Evolutionary conservation across 208 protist genomes (phyloP).

Genomic region (Leishmania guyanensis): DNA sequence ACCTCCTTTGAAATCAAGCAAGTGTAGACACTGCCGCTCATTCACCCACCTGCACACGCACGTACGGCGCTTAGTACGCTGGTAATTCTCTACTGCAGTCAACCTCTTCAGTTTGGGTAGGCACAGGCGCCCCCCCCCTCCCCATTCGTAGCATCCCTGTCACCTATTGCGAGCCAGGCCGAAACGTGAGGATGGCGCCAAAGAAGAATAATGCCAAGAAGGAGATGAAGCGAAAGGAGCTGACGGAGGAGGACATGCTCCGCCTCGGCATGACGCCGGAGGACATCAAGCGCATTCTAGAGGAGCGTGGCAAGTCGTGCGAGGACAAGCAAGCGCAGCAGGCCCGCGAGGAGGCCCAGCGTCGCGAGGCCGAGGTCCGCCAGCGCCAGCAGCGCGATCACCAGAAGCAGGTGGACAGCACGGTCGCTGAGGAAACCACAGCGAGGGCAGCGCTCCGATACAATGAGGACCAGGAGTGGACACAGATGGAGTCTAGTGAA

Average conservation of each 20-base stretch:
- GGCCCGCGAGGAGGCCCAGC: conserved; percentile 32
- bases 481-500: conserved; percentile 23
- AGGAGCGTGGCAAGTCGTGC: conserved; percentile 63
- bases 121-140: background rate
- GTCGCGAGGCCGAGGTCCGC: conserved; percentile 35
- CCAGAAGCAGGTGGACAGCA: conserved; percentile 34
- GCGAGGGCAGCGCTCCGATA: conserved; percentile 36
- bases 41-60: background rate
- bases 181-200: conserved; percentile 41
- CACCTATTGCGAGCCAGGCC: background rate
- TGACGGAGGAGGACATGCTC: conserved; percentile 77
- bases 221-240: conserved; percentile 54
- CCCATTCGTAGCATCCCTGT: background rate
- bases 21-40: background rate
- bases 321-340: conserved; percentile 63
- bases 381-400: conserved; percentile 42
- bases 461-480: conserved; percentile 45
- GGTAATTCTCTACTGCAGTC: background rate
- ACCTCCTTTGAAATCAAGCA: background rate
- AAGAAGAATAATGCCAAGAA: conserved; percentile 57
- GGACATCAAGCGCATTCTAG: conserved; percentile 70
- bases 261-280: conserved; percentile 76
- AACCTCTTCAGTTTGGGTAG: background rate
- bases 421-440: conserved; percentile 24
- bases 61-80: background rate